Base-by-base conservation (phyloP, 164 flowering plant genomes). In the Santalum album region DNA sequence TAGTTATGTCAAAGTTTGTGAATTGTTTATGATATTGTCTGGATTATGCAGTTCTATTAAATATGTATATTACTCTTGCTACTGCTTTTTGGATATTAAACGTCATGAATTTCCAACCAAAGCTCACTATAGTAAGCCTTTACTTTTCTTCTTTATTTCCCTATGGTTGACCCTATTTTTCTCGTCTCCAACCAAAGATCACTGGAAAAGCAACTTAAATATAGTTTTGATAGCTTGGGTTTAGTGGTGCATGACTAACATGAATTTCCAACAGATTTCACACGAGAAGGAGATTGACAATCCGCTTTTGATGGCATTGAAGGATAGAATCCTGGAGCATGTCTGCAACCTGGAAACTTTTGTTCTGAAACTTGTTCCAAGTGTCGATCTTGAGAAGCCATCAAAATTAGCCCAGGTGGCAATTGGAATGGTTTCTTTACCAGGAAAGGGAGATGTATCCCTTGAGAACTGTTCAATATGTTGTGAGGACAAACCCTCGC, bases 391-490 rank as follows among this genome's bases (percentile, higher is more conserved):
- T 19, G 67, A 73, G 56, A 69, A 58, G 62, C 70, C 97, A 42
- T 60, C 74, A 40, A 64, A 50, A 43, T 58, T 90, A 51, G 97
- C 97, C 45, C 82, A 66, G 58, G 83, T 87, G 59, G 96, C 97
- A 11, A 73, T 85, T 53, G 94, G 97, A 17, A 51, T 87, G 40
- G 75, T 79, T 43, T 69, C 76, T 64, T 75, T 51, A 50, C 71
- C 78, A 32, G 42, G 35, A 2, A 44, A 73, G 25, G 77, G 61
- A 18, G 68, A 66, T 22, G 57, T 55, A 25, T 66, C 67, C 35
- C 20, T 57, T 25, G 81, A 80, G 59, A 75, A 62, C 36, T 90
- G 97, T 68, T 70, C 83, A 12, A 85, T 90, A 53, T 90, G 97
- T 59, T 79, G 94, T 48, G 86, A 87, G 55, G 87, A 83, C 54